Evolutionary conservation across 441 rosid genomes (phyloP), one percentile per base, ranked within the genome.

Genomic region (Corymbia citriodora): DNA sequence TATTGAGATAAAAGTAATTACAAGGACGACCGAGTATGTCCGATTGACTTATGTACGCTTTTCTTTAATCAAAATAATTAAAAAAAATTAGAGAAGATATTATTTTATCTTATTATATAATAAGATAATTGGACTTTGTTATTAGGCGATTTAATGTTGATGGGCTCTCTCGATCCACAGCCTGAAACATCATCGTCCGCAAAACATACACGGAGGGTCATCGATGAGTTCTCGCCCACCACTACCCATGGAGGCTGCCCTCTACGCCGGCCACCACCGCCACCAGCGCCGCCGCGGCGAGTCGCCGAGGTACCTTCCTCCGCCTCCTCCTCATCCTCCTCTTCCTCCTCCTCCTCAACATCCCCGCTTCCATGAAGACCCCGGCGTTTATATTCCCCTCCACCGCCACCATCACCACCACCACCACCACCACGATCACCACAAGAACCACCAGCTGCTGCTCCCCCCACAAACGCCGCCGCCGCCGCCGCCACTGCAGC

Each of bases 191-290:
- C 52, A 14, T 79, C 85, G 52, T 79, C 52, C 85, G 15, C 50
- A 45, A 40, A 79, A 21, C 16, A 11, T 23, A 11, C n/a, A 12
- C 85, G 36, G 40, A n/a, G 52, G 52, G 45, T 27, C 52, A 8
- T 79, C 85, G 85, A 79, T 79, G 85, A 45, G 48, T 23, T 79
- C 52, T 4, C 85, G 85, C 23, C 85, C 52, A 14, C 65, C 85
- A 79, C 65, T 52, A 45, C 85, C n/a, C 52, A 79, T 79, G 85
- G 85, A 79, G 98, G 96, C 94, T 91, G 94, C 94, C 90, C 92
- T 74, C 18, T 36, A 33, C 88, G 55, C 29, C 88, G 88, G 59
- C 74, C 90, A 40, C 90, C 88, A 83, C 86, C 86, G 92, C 92
- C 86, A 49, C 54, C 91, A 91, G 89, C 88, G 88, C 83, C 92